Evolutionary conservation across 129 eudicot genomes (phyloP).

Genomic region (Lonicera japonica): DNA sequence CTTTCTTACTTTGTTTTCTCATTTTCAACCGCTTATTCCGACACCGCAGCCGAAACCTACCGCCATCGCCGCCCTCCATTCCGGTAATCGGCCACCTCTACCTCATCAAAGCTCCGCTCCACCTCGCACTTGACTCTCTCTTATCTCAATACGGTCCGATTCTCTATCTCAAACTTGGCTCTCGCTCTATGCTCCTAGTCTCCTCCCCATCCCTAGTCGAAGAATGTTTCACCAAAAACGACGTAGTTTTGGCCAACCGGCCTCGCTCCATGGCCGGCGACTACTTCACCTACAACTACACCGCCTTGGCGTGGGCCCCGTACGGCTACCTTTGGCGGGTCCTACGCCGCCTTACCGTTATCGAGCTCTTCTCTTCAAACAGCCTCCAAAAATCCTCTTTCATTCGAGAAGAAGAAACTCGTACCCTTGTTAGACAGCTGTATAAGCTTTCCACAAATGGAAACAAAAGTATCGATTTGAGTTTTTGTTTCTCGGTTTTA

Average conservation of each 20-base stretch:
- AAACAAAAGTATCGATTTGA: no score
- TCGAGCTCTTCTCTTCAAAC: constrained; percentile 6
- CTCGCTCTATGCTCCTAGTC: constrained; percentile 23
- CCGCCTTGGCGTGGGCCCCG: not conserved
- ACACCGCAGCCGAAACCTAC: no score
- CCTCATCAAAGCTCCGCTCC: no score
- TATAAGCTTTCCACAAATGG: not conserved
- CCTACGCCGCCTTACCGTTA: constrained; percentile 9
- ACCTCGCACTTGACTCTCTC: not conserved
- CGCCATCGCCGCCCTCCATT: no score
- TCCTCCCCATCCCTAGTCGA: constrained; percentile 52
- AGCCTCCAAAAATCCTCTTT: no score
- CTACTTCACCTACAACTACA: constrained; percentile 6
- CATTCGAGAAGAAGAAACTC: not conserved
- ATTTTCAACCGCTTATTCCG: no score
- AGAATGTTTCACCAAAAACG: constrained; percentile 58
- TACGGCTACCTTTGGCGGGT: constrained; percentile 16
- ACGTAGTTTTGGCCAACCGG: constrained; percentile 24
- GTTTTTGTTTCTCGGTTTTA: no score
- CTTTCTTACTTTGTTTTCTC: no score
- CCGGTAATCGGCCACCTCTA: no score
- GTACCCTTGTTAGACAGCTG: not conserved
- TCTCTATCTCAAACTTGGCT: constrained; percentile 35
- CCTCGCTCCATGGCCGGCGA: not conserved
- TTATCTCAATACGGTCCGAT: constrained; percentile 30